Conservation (phyloP, 192 early-diverging fungal genomes). For the Podila epigama region DNA sequence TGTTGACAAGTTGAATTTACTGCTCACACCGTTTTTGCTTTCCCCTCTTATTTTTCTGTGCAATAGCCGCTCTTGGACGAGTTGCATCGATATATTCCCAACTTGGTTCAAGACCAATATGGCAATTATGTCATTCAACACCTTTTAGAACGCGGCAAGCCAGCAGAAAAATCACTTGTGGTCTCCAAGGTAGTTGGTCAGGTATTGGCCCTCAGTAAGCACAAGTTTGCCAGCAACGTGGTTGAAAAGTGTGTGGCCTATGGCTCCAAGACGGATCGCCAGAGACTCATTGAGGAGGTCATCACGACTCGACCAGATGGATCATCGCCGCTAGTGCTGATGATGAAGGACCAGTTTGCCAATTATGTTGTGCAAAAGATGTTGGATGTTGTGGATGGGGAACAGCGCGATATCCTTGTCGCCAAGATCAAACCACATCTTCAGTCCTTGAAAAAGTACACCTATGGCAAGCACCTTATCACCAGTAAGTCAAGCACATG, state of each 20-base stretch:
- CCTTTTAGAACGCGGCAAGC: slow-evolving; percentile 90
- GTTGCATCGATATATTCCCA: slow-evolving; percentile 87
- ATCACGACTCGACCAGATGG: slow-evolving; percentile 77
- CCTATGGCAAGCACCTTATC: slow-evolving; percentile 96
- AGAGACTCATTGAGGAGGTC: slow-evolving; percentile 90
- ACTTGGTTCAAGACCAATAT: slow-evolving; percentile 96
- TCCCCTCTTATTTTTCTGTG: not conserved
- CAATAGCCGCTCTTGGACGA: slow-evolving; percentile 85
- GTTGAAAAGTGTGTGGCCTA: slow-evolving; percentile 97
- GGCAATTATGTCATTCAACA: slow-evolving; percentile 99
- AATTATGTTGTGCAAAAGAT: slow-evolving; percentile 99
- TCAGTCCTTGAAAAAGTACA: slow-evolving; percentile 91
- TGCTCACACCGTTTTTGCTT: too few species aligned
- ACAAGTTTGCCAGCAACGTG: slow-evolving; percentile 99
- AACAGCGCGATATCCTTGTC: slow-evolving; percentile 83
- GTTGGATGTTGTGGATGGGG: slow-evolving; percentile 93
- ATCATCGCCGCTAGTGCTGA: slow-evolving; percentile 71
- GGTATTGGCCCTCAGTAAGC: slow-evolving; percentile 89
- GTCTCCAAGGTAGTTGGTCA: slow-evolving; percentile 89
- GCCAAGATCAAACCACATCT: slow-evolving; percentile 91
- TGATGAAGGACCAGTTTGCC: slow-evolving; percentile 99
- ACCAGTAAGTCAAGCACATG: slow-evolving; percentile 47
- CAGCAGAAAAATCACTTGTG: slow-evolving; percentile 86
- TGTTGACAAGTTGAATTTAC: not conserved
- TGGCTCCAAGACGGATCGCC: slow-evolving; percentile 83